Evolutionary conservation across 2,329 filamentous ascomycete genomes (phyloP).

Genomic region (Epichloe amarillans): DNA sequence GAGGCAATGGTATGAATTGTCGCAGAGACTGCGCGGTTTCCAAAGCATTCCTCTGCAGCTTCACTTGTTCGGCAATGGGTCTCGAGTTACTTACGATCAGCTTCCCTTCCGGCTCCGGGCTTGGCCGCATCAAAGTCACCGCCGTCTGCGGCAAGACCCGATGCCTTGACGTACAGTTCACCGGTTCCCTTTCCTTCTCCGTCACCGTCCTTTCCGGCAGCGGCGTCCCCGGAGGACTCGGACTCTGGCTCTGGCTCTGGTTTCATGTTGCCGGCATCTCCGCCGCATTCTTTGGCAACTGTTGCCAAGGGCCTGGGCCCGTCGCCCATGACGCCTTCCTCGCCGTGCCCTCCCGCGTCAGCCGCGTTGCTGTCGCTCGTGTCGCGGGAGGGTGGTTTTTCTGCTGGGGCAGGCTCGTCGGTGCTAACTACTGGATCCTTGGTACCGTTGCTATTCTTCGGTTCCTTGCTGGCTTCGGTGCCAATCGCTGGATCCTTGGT

Average conservation of each 20-base stretch:
- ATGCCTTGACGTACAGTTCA: constrained; percentile 42
- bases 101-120: constrained; percentile 52
- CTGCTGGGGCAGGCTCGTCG: neutral
- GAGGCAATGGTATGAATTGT: no score
- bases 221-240: neutral
- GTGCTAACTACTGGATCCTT: neutral
- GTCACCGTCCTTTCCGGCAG: constrained; percentile 6
- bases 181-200: constrained; percentile 33
- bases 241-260: neutral
- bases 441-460: neutral
- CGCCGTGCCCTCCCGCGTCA: constrained; percentile 20
- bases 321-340: constrained; percentile 17
- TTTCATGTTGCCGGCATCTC: constrained; percentile 15
- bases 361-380: constrained; percentile 13
- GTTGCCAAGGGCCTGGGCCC: constrained; percentile 20
- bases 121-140: constrained; percentile 53
- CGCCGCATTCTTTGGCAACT: constrained; percentile 21
- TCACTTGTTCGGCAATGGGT: neutral
- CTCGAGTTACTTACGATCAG: constrained; percentile 40
- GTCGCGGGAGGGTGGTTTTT: constrained; percentile 6
- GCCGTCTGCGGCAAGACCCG: constrained; percentile 48
- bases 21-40: neutral
- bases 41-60: neutral
- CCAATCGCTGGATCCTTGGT: neutral
- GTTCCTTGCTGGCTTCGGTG: neutral